These are phyloP conservation scores for Sporopachydermia quercuum DNA, from an alignment of 805 yeast species.

Conservation along the genomic window DNA sequence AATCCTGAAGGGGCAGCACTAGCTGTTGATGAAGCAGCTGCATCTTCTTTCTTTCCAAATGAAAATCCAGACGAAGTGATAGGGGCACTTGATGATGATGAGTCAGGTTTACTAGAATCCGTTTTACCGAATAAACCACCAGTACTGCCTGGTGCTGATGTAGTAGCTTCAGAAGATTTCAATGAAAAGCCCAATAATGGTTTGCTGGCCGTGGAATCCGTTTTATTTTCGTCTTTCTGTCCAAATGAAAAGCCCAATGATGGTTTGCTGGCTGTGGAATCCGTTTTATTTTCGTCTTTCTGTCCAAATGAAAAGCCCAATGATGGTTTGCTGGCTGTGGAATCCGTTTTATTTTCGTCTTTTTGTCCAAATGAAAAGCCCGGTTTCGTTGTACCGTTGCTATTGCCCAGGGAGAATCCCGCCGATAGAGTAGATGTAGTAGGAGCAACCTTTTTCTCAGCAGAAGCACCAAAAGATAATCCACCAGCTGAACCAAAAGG, in stretches of 20 bases:
- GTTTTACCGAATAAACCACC: too few relatives aligned
- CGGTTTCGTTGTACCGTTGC: background rate
- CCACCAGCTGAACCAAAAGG: constrained; percentile 4
- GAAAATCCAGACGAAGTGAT: constrained; percentile 3
- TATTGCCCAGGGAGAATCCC: too few relatives aligned
- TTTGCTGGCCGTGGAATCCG: too few relatives aligned
- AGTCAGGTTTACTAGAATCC: too few relatives aligned
- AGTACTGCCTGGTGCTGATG: too few relatives aligned
- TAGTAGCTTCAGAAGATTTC: too few relatives aligned
- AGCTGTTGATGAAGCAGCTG: constrained; percentile 4
- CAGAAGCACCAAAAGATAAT: constrained; percentile 2
- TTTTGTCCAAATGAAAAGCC: background rate
- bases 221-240: background rate
- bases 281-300: background rate
- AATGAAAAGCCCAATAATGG: too few relatives aligned
- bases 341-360: background rate
- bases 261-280: too few relatives aligned
- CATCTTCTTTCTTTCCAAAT: constrained; percentile 7
- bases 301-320: background rate
- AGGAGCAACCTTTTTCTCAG: too few relatives aligned
- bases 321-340: too few relatives aligned
- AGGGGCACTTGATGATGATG: too few relatives aligned
- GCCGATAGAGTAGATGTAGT: too few relatives aligned
- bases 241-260: background rate
- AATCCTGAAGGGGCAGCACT: constrained; percentile 6